These are phyloP conservation scores for Clonostachys rosea DNA, from an alignment of 2,329 filamentous ascomycete genomes.

Conservation along the genomic window DNA sequence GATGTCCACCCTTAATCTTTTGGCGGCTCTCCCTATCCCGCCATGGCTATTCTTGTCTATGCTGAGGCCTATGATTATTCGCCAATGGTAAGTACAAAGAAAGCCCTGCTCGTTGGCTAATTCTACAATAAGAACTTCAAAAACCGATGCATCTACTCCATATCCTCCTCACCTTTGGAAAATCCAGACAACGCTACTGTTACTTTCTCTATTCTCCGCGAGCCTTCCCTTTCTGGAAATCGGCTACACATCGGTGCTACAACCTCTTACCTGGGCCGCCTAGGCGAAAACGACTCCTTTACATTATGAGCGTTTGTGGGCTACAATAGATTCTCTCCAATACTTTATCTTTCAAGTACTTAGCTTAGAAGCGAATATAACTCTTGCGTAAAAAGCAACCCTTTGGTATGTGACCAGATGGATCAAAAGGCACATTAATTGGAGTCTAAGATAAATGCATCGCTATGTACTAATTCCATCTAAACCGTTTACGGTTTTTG, in stretches of 20 bases:
- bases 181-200: conserved; percentile 50
- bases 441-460: no score
- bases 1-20: conserved; percentile 53
- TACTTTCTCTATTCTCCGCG: conserved; percentile 59
- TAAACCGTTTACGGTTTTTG: no score
- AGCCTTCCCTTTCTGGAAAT: conserved; percentile 37
- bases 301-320: no score
- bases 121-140: no score
- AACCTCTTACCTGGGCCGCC: conserved; percentile 48
- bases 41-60: conserved; percentile 57
- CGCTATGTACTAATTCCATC: no score
- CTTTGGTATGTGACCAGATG: no score
- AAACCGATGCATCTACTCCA: conserved; percentile 34
- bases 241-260: conserved; percentile 51
- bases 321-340: no score
- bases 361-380: no score
- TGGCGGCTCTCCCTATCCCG: conserved; percentile 48
- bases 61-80: conserved; percentile 54
- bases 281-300: conserved; percentile 30
- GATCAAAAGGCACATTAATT: no score
- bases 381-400: no score
- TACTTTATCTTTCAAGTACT: no score
- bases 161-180: conserved; percentile 63
- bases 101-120: no score
- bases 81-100: conserved; percentile 19